Evolutionary conservation across 805 yeast species (phyloP).

Genomic region (Yarrowia alimentaria): DNA sequence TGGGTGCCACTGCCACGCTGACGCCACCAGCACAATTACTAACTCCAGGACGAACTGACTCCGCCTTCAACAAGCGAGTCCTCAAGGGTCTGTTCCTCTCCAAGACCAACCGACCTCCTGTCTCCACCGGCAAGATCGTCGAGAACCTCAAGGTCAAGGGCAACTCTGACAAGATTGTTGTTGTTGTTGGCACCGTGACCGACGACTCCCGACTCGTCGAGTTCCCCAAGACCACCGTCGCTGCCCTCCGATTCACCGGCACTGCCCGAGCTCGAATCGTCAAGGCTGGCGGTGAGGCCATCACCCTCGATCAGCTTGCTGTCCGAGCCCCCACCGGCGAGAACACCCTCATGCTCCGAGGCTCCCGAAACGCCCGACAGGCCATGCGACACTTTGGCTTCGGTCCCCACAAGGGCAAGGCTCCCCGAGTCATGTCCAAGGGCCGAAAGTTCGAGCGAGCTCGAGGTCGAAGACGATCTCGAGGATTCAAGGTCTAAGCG

Average conservation of each 20-base stretch:
- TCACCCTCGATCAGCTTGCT: constrained; percentile 99
- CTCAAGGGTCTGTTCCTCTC: constrained; percentile 93
- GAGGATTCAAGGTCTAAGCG: constrained; percentile 99
- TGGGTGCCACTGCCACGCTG: too few species aligned
- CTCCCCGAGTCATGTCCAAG: constrained; percentile 94
- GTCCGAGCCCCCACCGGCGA: constrained; percentile 99
- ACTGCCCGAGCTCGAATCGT: constrained; percentile 96
- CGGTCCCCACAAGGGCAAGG: constrained; percentile 99
- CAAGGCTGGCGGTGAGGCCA: constrained; percentile 99
- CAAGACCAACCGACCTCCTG: constrained; percentile 99
- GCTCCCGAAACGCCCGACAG: constrained; percentile 98
- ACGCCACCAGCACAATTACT: constrained; percentile 31
- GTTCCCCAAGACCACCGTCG: constrained; percentile 96
- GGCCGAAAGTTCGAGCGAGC: constrained; percentile 99
- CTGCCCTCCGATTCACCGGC: constrained; percentile 99
- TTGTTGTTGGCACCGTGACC: constrained; percentile 99
- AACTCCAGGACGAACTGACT: constrained; percentile 90
- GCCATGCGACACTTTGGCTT: constrained; percentile 99
- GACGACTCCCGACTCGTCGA: constrained; percentile 93
- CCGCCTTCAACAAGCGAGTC: constrained; percentile 96
- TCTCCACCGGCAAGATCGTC: constrained; percentile 87
- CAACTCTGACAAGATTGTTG: constrained; percentile 87
- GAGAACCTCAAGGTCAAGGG: constrained; percentile 80
- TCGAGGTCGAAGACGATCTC: constrained; percentile 99
- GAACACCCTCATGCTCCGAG: constrained; percentile 97